These are phyloP conservation scores for Achlya hypogyna DNA, from an alignment of 352 stramenopile genomes.

Conservation along the genomic window DNA sequence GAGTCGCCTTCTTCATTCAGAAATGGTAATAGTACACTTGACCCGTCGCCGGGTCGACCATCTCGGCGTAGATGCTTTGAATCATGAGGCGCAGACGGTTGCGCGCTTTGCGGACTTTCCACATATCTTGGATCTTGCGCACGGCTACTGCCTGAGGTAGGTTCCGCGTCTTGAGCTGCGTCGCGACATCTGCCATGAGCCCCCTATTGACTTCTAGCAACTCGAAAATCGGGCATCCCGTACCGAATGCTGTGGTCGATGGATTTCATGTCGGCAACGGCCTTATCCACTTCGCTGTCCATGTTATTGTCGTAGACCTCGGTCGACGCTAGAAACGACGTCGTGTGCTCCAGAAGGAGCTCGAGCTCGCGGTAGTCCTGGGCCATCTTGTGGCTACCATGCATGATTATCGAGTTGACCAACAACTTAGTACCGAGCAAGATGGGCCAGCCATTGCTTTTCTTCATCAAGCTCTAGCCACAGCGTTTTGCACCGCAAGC, in stretches of 20 bases:
- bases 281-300: constrained; percentile 37
- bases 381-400: constrained; percentile 46
- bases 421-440: constrained; percentile 30
- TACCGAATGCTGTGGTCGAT: constrained; percentile 38
- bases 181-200: constrained; percentile 29
- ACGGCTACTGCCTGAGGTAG: constrained; percentile 50
- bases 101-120: constrained; percentile 49
- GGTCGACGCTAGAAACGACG: constrained; percentile 25
- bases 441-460: constrained; percentile 49
- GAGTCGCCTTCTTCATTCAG: too few species aligned
- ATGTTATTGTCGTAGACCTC: constrained; percentile 16
- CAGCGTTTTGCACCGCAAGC: neutral
- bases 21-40: constrained; percentile 27
- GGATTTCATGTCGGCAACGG: constrained; percentile 27
- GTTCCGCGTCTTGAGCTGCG: constrained; percentile 29
- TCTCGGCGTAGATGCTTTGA: constrained; percentile 44
- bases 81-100: constrained; percentile 58
- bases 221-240: constrained; percentile 27
- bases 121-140: constrained; percentile 66
- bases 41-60: constrained; percentile 48
- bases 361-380: constrained; percentile 54
- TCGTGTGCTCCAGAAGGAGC: constrained; percentile 41
- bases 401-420: neutral
- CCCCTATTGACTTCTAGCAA: neutral
- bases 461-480: constrained; percentile 38